phyloP scores from a whole-genome alignment of 73 alveolate genomes.

The Paramecium sonneborni region DNA sequence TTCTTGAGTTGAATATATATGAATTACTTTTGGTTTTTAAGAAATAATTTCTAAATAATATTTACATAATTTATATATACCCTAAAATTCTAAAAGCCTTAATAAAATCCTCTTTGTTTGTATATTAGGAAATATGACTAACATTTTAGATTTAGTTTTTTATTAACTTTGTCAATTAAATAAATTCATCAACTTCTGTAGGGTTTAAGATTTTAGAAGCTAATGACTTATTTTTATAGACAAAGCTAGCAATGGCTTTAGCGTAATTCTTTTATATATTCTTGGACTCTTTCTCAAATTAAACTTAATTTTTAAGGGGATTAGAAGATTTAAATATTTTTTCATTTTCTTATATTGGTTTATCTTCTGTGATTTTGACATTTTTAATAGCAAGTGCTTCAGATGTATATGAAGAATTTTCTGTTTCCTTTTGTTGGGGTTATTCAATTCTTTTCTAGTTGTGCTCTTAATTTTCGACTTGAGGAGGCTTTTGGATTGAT shows the following conservation, averaged over 20 bases:
- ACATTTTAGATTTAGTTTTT: constrained; percentile 8
- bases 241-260: constrained; percentile 16
- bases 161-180: background rate
- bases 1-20: constrained; percentile 32
- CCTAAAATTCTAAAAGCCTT: constrained; percentile 25
- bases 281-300: constrained; percentile 37
- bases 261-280: constrained; percentile 36
- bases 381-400: background rate
- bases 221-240: background rate
- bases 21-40: constrained; percentile 1
- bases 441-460: background rate
- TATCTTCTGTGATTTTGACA: background rate
- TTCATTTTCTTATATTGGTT: background rate
- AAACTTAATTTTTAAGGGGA: background rate
- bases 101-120: constrained; percentile 4
- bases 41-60: background rate
- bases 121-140: constrained; percentile 23
- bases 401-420: background rate
- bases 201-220: background rate
- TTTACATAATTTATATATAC: background rate
- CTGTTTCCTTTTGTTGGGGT: background rate
- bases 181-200: background rate
- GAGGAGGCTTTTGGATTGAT: background rate
- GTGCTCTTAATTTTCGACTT: background rate
- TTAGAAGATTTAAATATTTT: background rate